A percentile compares a stretch with the other conserved stretches of the same genome.
Evolutionary conservation across 2,329 filamentous ascomycete genomes (phyloP).

Genomic region (Scolecobasidium constrictum): DNA sequence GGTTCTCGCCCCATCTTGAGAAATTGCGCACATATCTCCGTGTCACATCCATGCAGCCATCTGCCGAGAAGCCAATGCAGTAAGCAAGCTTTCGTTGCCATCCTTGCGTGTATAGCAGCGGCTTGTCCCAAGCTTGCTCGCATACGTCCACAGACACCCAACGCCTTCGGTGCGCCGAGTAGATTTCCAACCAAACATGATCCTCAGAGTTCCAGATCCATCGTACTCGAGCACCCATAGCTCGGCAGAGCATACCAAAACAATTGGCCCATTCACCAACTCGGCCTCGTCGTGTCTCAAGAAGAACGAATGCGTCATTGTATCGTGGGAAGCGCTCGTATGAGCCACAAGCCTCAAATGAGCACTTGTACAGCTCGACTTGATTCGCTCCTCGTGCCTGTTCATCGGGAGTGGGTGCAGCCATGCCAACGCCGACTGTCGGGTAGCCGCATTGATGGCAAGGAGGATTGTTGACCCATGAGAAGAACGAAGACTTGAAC

Average conservation of each 20-base stretch:
- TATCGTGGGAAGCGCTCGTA: slow-evolving; percentile 90
- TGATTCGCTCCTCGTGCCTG: slow-evolving; percentile 74
- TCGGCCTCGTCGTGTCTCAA: slow-evolving; percentile 77
- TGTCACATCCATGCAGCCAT: slow-evolving; percentile 63
- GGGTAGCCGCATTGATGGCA: slow-evolving; percentile 74
- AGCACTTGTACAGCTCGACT: slow-evolving; percentile 87
- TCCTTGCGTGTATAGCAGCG: slow-evolving; percentile 69
- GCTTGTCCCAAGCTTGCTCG: slow-evolving; percentile 92
- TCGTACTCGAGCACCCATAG: slow-evolving; percentile 78
- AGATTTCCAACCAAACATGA: slow-evolving; percentile 96
- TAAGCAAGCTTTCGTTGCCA: slow-evolving; percentile 97
- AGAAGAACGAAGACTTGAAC: slow-evolving; percentile 94
- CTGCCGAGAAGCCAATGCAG: slow-evolving; percentile 90
- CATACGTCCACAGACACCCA: slow-evolving; percentile 97
- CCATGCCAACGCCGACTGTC: slow-evolving; percentile 74
- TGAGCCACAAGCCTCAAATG: slow-evolving; percentile 58
- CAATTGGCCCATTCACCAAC: slow-evolving; percentile 97
- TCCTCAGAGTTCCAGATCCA: slow-evolving; percentile 99
- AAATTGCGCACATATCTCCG: slow-evolving; percentile 59
- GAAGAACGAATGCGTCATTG: slow-evolving; percentile 84
- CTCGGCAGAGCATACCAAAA: slow-evolving; percentile 96
- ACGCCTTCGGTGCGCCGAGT: slow-evolving; percentile 82
- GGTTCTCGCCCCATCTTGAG: slow-evolving; percentile 57
- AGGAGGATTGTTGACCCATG: slow-evolving; percentile 90
- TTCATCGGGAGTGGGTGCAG: slow-evolving; percentile 78